Evolutionary conservation across 371 early-diverging fungal species (phyloP).

Genomic region (Nematocida major): DNA sequence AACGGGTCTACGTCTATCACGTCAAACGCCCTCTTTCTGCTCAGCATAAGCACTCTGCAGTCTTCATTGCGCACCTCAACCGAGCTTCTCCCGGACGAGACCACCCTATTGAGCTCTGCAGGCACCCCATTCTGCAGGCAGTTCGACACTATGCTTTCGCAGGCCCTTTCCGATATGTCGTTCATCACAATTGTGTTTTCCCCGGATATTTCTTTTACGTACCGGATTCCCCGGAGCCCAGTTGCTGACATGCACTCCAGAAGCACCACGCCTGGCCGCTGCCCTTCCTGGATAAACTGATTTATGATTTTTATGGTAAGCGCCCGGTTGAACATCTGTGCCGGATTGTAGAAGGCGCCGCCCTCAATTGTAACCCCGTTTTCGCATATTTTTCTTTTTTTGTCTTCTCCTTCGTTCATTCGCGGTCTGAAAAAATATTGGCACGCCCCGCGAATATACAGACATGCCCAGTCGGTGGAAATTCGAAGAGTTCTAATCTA

Average conservation of each 20-base stretch:
- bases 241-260: conserved; percentile 95
- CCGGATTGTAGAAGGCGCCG: conserved; percentile 91
- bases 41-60: conserved; percentile 62
- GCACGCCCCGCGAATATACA: background rate
- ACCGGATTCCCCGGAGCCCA: conserved; percentile 90
- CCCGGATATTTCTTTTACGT: conserved; percentile 86
- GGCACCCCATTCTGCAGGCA: conserved; percentile 71
- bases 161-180: conserved; percentile 81
- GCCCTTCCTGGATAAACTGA: conserved; percentile 49
- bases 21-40: conserved; percentile 58
- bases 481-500: too few species aligned
- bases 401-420: background rate
- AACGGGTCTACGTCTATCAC: conserved; percentile 80
- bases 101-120: conserved; percentile 1
- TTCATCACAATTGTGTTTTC: conserved; percentile 74
- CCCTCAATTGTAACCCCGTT: conserved; percentile 46
- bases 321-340: conserved; percentile 90
- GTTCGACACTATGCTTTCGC: conserved; percentile 79
- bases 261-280: conserved; percentile 68
- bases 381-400: conserved; percentile 2
- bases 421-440: background rate
- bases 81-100: background rate
- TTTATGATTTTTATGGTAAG: conserved; percentile 66
- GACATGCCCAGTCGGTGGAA: too few species aligned
- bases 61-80: conserved; percentile 59